A percentile compares a stretch with the other conserved stretches of the same genome.
Conservation (phyloP, 306 rosid species). For the Astragalus membranaceus region DNA sequence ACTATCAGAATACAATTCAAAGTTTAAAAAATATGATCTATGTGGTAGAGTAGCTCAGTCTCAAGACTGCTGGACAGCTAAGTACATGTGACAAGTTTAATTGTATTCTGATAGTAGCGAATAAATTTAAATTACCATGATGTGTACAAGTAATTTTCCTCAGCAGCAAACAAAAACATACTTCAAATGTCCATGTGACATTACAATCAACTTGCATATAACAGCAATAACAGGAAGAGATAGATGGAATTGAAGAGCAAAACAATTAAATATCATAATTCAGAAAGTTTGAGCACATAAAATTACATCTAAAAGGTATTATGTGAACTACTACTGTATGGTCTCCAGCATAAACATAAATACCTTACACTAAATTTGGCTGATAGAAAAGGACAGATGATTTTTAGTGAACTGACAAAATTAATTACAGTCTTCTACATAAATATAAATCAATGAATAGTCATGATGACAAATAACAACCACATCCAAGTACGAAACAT, state of each 20-base stretch:
- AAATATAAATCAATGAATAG: background rate
- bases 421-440: background rate
- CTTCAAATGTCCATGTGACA: background rate
- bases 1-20: background rate
- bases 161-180: background rate
- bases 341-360: background rate
- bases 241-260: background rate
- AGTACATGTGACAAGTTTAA: background rate
- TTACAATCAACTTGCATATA: background rate
- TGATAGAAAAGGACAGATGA: background rate
- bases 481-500: background rate
- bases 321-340: background rate
- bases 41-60: background rate
- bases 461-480: background rate
- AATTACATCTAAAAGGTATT: background rate
- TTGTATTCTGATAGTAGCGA: no score
- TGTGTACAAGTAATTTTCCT: background rate
- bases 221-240: background rate
- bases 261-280: background rate
- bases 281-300: constrained; percentile 2
- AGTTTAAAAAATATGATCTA: background rate
- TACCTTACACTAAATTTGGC: background rate
- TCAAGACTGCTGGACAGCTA: background rate
- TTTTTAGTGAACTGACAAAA: background rate
- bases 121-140: background rate